Conservation (phyloP, 331 rosid genomes). For the Pyrus hybrid region DNA sequence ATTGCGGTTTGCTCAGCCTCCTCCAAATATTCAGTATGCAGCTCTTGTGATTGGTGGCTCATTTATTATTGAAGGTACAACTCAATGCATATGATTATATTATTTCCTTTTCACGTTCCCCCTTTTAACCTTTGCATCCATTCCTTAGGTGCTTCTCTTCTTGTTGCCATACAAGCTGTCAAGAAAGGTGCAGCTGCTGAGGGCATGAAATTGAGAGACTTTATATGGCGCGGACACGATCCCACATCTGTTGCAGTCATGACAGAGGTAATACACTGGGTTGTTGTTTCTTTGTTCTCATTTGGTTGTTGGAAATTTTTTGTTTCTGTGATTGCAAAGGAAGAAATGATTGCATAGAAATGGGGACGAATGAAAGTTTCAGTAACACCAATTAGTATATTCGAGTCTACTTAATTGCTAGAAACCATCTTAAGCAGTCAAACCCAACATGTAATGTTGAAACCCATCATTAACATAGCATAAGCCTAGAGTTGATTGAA, state of each 20-base stretch:
- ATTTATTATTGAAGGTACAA: slow-evolving; percentile 79
- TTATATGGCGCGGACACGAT: slow-evolving; percentile 96
- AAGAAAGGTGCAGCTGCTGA: slow-evolving; percentile 94
- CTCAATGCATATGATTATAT: background rate
- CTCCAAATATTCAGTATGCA: slow-evolving; percentile 71
- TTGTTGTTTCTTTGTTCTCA: background rate
- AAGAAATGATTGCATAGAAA: background rate
- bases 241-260: slow-evolving; percentile 99
- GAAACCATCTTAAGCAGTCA: background rate
- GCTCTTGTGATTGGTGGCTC: slow-evolving; percentile 92
- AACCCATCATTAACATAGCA: background rate
- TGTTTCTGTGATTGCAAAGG: background rate
- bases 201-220: slow-evolving; percentile 93
- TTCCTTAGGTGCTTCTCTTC: slow-evolving; percentile 77
- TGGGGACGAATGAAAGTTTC: background rate
- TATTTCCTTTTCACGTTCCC: background rate
- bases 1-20: slow-evolving; percentile 55
- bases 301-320: background rate
- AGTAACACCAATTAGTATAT: background rate
- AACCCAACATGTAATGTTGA: background rate
- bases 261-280: slow-evolving; percentile 61
- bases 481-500: background rate
- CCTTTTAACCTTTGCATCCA: background rate
- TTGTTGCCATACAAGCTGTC: slow-evolving; percentile 98
- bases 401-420: background rate